Evolutionary conservation across 257 asterid species (phyloP).

Genomic region (Cinchona pubescens): DNA sequence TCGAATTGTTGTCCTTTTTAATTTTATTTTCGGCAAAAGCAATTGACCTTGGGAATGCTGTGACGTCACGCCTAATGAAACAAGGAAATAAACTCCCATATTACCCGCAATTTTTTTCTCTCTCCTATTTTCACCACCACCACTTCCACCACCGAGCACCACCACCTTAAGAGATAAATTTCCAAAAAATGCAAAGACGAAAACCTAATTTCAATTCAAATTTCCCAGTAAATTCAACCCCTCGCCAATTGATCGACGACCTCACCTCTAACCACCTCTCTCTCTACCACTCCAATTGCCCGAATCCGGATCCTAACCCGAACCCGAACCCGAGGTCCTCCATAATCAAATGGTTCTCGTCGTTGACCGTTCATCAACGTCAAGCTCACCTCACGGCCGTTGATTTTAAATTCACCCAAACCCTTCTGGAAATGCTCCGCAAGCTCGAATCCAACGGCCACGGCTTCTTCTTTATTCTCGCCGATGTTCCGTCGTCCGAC

Average conservation of each 20-base stretch:
- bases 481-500: slow-evolving; percentile 54
- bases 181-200: neutral
- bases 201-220: slow-evolving; percentile 2
- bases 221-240: slow-evolving; percentile 45
- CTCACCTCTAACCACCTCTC: slow-evolving; percentile 91
- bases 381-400: slow-evolving; percentile 69
- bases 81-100: no score
- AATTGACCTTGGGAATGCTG: no score
- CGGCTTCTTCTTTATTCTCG: slow-evolving; percentile 69
- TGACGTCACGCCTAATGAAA: no score
- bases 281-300: slow-evolving; percentile 53
- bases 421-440: slow-evolving; percentile 62
- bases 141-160: neutral
- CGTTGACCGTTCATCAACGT: slow-evolving; percentile 75
- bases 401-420: slow-evolving; percentile 48
- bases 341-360: slow-evolving; percentile 80
- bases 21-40: no score
- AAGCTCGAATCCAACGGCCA: slow-evolving; percentile 48
- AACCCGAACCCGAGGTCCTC: slow-evolving; percentile 46
- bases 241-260: slow-evolving; percentile 62
- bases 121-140: neutral
- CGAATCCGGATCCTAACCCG: slow-evolving; percentile 26
- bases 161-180: neutral
- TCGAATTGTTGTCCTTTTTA: no score
- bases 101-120: neutral